Base-by-base conservation (phyloP, 345 rosid species). In the Salix suchowensis region DNA sequence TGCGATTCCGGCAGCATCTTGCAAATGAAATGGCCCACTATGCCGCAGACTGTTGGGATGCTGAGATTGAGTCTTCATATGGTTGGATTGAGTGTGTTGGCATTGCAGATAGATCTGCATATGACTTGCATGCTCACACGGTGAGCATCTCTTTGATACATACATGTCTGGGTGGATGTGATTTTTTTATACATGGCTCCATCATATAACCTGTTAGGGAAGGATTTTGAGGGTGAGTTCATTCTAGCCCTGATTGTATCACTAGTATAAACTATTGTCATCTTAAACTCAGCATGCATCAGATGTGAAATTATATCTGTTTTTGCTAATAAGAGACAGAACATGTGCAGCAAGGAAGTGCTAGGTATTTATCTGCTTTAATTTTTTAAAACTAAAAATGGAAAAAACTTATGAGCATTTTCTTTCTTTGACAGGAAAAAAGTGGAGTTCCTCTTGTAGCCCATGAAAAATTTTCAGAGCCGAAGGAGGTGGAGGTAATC, bases 11-110 rank as follows among this genome's bases (percentile, higher is more conserved):
- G 65, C 98, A 95, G 82, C 98, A 95, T 85, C 92, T 95, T 67
- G 93, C 98, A 66, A 95, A 93, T 74, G 98, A 95, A 86, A 95
- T 95, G 98, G 98, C 98, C 19, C 98, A 93, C 82, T 95, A 95
- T 79, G 98, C 98, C 8, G 96, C 98, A 37, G 98, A 93, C 74
- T 95, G 98, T 80, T 95, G 98, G 98, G 98, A 95, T 85, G 98
- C 98, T 48, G 98, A 95, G 86, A 95, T 95, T 50, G 98, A 95
- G 80, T 79, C 91, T 73, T 89, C 98, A 0, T 93, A 95, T 81
- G 98, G 98, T 34, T 96, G 99, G 99, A 88, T 93, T 26, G 98
- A 96, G 82, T 96, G 99, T 84, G 99, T 96, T 71, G 98, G 99
- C 52, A 91, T 93, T 81, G 99, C 99, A 73, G 99, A 96, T 83